Evolutionary conservation across 2,329 filamentous ascomycete genomes (phyloP).

Genomic region (Colletotrichum endophyticum): DNA sequence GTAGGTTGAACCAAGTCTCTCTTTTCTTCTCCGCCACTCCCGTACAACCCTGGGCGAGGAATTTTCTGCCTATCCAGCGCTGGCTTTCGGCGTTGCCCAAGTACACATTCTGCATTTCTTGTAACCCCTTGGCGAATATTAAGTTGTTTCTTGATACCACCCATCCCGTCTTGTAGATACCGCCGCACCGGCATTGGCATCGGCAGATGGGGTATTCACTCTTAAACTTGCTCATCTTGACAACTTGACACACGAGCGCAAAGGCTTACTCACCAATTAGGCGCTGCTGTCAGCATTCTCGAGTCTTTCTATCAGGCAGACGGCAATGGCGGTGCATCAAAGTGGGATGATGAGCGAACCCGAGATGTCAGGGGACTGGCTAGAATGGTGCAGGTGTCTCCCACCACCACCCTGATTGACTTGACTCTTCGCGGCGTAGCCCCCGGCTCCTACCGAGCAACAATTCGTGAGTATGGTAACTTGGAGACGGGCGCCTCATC

Average conservation of each 20-base stretch:
- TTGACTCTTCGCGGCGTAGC: constrained; percentile 83
- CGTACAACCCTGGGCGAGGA: not conserved
- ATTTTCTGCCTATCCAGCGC: not conserved
- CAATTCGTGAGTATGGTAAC: constrained; percentile 84
- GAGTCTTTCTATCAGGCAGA: constrained; percentile 72
- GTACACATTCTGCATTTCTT: not conserved
- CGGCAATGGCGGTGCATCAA: constrained; percentile 41
- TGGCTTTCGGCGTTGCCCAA: not conserved
- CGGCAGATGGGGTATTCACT: not conserved
- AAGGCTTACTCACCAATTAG: constrained; percentile 38
- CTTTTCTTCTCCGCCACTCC: not conserved
- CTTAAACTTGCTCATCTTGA: not conserved
- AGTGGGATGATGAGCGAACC: constrained; percentile 38
- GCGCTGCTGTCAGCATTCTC: constrained; percentile 91
- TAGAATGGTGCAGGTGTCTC: constrained; percentile 89
- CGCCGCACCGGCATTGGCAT: not conserved
- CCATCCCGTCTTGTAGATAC: not conserved
- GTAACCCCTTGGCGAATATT: constrained; percentile 13
- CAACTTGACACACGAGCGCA: not conserved
- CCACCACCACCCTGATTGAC: constrained; percentile 82
- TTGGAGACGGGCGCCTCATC: constrained; percentile 84
- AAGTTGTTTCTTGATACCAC: constrained; percentile 9
- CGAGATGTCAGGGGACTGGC: constrained; percentile 82
- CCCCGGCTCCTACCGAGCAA: constrained; percentile 82
- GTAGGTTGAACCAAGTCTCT: constrained; percentile 54